These are phyloP conservation scores for Sphaerulina populicola DNA, from an alignment of 2,329 filamentous ascomycete species.

Conservation along the genomic window DNA sequence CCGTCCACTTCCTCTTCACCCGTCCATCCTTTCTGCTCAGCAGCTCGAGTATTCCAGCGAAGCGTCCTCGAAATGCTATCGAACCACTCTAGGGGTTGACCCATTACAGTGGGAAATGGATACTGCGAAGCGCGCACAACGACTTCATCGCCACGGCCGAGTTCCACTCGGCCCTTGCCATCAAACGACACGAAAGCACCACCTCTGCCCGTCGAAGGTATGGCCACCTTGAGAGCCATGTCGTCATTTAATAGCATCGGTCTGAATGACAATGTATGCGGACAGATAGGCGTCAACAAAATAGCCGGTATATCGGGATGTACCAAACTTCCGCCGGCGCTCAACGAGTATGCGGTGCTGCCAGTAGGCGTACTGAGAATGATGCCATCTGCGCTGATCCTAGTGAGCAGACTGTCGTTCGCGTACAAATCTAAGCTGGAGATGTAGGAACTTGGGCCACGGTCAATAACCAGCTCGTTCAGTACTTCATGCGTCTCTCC, in stretches of 20 bases:
- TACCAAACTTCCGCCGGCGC: slow-evolving; percentile 87
- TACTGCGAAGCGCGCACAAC: slow-evolving; percentile 94
- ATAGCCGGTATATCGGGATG: slow-evolving; percentile 96
- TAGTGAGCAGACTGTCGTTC: slow-evolving; percentile 87
- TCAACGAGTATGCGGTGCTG: slow-evolving; percentile 85
- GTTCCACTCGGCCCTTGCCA: slow-evolving; percentile 88
- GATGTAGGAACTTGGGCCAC: slow-evolving; percentile 91
- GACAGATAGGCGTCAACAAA: slow-evolving; percentile 92
- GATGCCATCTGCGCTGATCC: slow-evolving; percentile 92
- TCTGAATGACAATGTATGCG: slow-evolving; percentile 90
- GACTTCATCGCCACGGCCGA: slow-evolving; percentile 87
- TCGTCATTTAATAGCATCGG: slow-evolving; percentile 97
- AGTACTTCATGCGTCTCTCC: slow-evolving; percentile 95
- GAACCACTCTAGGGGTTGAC: slow-evolving; percentile 89
- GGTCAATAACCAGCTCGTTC: slow-evolving; percentile 96
- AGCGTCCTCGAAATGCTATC: slow-evolving; percentile 87
- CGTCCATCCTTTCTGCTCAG: slow-evolving; percentile 79
- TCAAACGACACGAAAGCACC: slow-evolving; percentile 97
- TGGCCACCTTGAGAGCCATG: slow-evolving; percentile 79
- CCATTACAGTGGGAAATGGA: slow-evolving; percentile 91
- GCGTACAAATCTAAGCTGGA: slow-evolving; percentile 95
- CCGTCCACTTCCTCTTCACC: slow-evolving; percentile 31
- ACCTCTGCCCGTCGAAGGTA: slow-evolving; percentile 75
- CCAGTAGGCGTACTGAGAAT: slow-evolving; percentile 96
- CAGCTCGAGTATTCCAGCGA: slow-evolving; percentile 88